Percentiles rank a stretch among this genome's conserved stretches.
Conservation (phyloP, 768 basidiomycete species). For the Chlorophyllum brunneum region DNA sequence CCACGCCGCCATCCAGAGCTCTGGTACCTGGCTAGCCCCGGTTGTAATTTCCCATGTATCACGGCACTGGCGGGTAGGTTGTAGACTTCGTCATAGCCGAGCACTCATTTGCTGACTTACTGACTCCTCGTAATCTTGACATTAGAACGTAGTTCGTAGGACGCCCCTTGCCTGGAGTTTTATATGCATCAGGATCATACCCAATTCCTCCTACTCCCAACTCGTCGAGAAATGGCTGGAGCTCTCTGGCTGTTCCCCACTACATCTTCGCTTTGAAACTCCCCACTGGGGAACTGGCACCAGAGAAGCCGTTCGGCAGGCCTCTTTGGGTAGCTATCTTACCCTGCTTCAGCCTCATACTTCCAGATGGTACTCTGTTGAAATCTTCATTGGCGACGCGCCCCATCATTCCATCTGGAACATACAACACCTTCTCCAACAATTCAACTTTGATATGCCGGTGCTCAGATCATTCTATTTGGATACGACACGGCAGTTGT, state of each 20-base stretch:
- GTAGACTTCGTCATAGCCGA: background rate
- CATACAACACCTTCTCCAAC: conserved; percentile 10
- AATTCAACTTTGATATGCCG: conserved; percentile 14
- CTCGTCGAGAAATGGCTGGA: conserved; percentile 4
- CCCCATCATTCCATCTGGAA: conserved; percentile 14
- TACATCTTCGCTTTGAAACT: conserved; percentile 11
- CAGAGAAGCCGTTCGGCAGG: background rate
- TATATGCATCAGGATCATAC: conserved; percentile 8
- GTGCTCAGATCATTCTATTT: conserved; percentile 7
- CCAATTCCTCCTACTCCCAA: conserved; percentile 5
- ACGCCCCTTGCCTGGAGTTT: conserved; percentile 8
- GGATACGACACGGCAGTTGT: conserved; percentile 11
- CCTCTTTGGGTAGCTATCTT: conserved; percentile 1
- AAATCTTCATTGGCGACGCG: conserved; percentile 6
- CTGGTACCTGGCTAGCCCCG: conserved; percentile 10
- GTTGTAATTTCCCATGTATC: conserved; percentile 13
- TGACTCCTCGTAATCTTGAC: background rate
- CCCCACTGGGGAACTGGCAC: conserved; percentile 9
- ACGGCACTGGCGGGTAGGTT: conserved; percentile 13
- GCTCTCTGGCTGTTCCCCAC: background rate
- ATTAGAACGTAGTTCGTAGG: conserved; percentile 5
- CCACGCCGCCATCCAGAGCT: background rate
- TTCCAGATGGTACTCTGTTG: conserved; percentile 5
- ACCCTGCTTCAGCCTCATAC: conserved; percentile 6
- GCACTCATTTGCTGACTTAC: background rate